Evolutionary conservation across 1,284 basidiomycete genomes (phyloP).

Genomic region (Tremellales sp.): DNA sequence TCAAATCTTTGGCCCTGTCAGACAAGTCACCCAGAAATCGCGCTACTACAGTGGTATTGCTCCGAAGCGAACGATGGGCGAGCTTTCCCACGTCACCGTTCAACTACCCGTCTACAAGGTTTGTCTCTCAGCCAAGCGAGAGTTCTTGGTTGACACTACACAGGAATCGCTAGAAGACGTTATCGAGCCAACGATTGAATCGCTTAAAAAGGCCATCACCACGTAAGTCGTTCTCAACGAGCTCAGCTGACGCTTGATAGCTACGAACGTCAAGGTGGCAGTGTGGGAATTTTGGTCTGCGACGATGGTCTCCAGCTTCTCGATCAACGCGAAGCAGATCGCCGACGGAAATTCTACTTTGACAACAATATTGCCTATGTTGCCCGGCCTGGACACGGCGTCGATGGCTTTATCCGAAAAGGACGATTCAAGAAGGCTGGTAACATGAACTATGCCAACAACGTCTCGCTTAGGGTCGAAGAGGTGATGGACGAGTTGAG

Average conservation of each 20-base stretch:
- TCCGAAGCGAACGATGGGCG: constrained; percentile 52
- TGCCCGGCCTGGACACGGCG: constrained; percentile 67
- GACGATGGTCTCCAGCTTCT: constrained; percentile 67
- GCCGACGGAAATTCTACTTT: constrained; percentile 68
- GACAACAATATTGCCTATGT: constrained; percentile 79
- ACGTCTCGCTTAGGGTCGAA: constrained; percentile 68
- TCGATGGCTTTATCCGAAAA: constrained; percentile 70
- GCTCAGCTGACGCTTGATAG: constrained; percentile 18
- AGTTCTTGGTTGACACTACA: background rate
- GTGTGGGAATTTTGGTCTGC: constrained; percentile 45
- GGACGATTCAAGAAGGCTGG: constrained; percentile 87
- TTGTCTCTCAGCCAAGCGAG: constrained; percentile 20
- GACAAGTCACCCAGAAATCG: constrained; percentile 55
- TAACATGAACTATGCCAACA: constrained; percentile 79
- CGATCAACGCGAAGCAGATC: constrained; percentile 58
- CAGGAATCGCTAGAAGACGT: constrained; percentile 58
- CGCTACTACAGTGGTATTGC: constrained; percentile 53
- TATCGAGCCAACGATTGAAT: constrained; percentile 66
- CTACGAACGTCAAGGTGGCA: constrained; percentile 56
- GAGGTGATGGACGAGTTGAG: constrained; percentile 58
- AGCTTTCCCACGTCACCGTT: constrained; percentile 57
- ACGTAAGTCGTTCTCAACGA: constrained; percentile 44
- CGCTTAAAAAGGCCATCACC: constrained; percentile 78
- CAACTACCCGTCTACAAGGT: constrained; percentile 61
- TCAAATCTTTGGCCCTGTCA: constrained; percentile 52